These are phyloP conservation scores for Arabidopsis arenosa DNA, from an alignment of 345 rosid genomes.

Conservation along the genomic window DNA sequence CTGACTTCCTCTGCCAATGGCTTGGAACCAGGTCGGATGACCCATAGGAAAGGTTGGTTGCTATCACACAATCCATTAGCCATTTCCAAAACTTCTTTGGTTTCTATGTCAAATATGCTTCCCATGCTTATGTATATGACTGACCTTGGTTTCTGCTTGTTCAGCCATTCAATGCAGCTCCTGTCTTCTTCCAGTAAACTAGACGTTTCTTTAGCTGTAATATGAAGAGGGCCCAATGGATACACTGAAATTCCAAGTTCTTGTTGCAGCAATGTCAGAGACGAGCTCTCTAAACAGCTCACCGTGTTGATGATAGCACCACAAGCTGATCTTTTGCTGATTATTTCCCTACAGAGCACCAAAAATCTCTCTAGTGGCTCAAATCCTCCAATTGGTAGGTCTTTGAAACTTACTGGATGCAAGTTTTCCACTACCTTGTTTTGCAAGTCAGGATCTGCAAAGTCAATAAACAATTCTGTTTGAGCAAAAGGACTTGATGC, in stretches of 20 bases:
- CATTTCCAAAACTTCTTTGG: slow-evolving; percentile 26
- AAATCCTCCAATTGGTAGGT: neutral
- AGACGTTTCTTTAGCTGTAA: neutral
- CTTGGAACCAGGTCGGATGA: slow-evolving; percentile 15
- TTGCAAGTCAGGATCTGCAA: slow-evolving; percentile 3
- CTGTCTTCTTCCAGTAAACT: slow-evolving; percentile 15
- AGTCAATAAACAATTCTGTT: neutral
- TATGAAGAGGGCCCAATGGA: neutral
- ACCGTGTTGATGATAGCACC: slow-evolving; percentile 11
- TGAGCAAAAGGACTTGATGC: neutral
- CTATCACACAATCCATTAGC: slow-evolving; percentile 36
- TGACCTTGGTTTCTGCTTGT: slow-evolving; percentile 46
- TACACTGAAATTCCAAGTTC: neutral
- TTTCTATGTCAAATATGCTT: slow-evolving; percentile 28
- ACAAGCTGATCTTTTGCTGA: slow-evolving; percentile 12
- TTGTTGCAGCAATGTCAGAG: neutral
- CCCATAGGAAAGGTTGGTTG: slow-evolving; percentile 39
- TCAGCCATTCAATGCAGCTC: slow-evolving; percentile 57
- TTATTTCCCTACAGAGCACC: neutral
- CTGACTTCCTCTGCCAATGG: slow-evolving; percentile 25
- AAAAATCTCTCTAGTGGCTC: neutral
- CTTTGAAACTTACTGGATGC: slow-evolving; percentile 24
- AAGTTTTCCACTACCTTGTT: slow-evolving; percentile 10
- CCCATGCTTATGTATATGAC: slow-evolving; percentile 64
- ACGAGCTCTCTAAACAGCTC: slow-evolving; percentile 19